Evolutionary conservation across 441 rosid species (phyloP), one percentile per base, ranked within the genome.

Genomic region (Pelargonium cotyledonis): DNA sequence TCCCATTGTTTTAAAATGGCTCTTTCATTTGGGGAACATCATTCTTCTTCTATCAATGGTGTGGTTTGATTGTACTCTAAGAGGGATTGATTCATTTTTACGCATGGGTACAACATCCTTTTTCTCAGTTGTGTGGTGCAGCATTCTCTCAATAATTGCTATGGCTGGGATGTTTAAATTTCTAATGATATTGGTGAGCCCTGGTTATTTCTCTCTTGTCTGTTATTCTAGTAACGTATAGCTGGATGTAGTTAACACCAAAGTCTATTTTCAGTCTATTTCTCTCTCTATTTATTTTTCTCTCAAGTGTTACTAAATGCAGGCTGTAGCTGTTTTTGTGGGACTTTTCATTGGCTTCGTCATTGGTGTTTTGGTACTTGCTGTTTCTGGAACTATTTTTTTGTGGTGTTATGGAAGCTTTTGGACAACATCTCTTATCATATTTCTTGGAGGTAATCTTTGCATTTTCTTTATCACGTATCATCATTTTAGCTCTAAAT

Each of bases 321-420:
- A 90, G 99, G 88, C 70, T 49, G 70, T 83, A 69, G 86, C 90
- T 74, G 83, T 84, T 72, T 72, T 88, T 66, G 72, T 78, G 74
- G 84, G 90, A 16, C 75, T 88, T 81, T 84, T 89, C 75, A 65
- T 86, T 18, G 97, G 97, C 74, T 80, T 88, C 23, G 78, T 84
- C 71, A 72, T 88, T 72, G 96, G 89, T 43, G 76, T 90, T 66
- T 60, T 90, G 63, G 77, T 85, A 43, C 81, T 89, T 74, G 89
- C 89, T 69, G 64, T 86, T 72, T 80, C 81, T 75, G 96, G 93
- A 70, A 72, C 79, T 46, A 68, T 85, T 84, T 79, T 90, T 64
- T 78, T 92, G 26, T 92, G 98, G 97, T 79, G 86, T 66, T 90
- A 86, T 80, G 98, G 99, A 83, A 92, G 98, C 80, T 89, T 92